phyloP scores from a whole-genome alignment of 495 filamentous ascomycete species.

The Aspergillus cavernicola region DNA sequence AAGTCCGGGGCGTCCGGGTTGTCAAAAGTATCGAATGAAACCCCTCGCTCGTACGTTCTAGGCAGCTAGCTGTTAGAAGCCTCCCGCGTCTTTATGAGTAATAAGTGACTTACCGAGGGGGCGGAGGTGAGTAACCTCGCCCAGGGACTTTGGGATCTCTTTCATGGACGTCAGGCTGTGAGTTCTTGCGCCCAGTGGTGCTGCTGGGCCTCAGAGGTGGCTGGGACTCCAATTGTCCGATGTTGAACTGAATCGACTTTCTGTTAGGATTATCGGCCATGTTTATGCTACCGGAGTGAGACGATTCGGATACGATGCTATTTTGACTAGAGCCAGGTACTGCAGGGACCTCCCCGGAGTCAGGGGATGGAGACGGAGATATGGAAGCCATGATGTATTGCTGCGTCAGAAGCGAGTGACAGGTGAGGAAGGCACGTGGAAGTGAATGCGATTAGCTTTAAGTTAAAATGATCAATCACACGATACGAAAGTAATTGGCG shows the following conservation, averaged over 20 bases:
- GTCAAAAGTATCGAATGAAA: conserved; percentile 93
- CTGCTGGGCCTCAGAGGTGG: conserved; percentile 29
- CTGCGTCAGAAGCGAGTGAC: background rate
- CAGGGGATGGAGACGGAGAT: conserved; percentile 38
- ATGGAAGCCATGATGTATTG: conserved; percentile 20
- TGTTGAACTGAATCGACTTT: conserved; percentile 44
- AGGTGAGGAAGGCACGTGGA: background rate
- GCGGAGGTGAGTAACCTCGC: conserved; percentile 36
- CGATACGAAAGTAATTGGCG: background rate
- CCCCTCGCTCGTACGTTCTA: conserved; percentile 53
- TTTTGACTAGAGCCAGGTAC: conserved; percentile 36
- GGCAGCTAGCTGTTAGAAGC: background rate
- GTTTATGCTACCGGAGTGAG: conserved; percentile 19
- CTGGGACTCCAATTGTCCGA: conserved; percentile 29
- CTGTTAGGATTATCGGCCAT: conserved; percentile 28
- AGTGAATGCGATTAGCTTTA: background rate
- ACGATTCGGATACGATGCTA: conserved; percentile 15
- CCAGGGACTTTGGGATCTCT: conserved; percentile 24
- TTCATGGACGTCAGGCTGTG: conserved; percentile 23
- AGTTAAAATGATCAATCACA: background rate
- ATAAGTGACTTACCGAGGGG: conserved; percentile 28
- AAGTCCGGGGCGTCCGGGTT: conserved; percentile 76
- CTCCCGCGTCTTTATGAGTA: no score
- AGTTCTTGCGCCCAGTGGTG: conserved; percentile 25
- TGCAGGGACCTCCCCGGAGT: conserved; percentile 42